A percentile compares a stretch with the other conserved stretches of the same genome.
phyloP scores from a whole-genome alignment of 2,329 filamentous ascomycete genomes.

The Microdochium paspali region DNA sequence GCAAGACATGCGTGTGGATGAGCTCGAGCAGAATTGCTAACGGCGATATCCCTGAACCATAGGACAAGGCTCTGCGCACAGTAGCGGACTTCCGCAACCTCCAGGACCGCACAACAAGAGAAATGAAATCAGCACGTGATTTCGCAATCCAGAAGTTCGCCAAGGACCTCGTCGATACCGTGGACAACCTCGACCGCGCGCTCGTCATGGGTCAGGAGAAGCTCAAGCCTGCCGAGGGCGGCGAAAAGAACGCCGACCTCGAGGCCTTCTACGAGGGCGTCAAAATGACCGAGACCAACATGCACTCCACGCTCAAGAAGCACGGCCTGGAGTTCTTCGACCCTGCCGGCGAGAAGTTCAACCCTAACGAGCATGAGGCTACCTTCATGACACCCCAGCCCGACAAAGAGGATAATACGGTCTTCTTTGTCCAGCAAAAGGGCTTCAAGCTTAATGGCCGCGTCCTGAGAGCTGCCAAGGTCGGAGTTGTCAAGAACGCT shows the following conservation, averaged over 20 bases:
- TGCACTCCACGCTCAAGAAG: constrained; percentile 83
- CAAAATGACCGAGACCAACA: constrained; percentile 87
- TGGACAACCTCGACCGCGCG: constrained; percentile 96
- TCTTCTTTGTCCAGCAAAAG: constrained; percentile 91
- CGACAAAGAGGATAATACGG: constrained; percentile 80
- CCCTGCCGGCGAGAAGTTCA: constrained; percentile 78
- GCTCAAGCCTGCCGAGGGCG: constrained; percentile 37
- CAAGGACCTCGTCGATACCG: constrained; percentile 85
- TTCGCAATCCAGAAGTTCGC: constrained; percentile 96
- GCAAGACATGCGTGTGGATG: background rate
- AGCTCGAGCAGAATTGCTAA: background rate
- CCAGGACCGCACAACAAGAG: constrained; percentile 86
- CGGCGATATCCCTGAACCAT: background rate
- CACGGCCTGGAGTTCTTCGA: constrained; percentile 88
- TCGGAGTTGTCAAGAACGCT: constrained; percentile 84
- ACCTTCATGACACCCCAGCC: constrained; percentile 86
- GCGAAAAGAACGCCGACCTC: constrained; percentile 52
- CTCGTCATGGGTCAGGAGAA: constrained; percentile 71
- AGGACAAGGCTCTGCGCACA: constrained; percentile 93
- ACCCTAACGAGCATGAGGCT: constrained; percentile 94
- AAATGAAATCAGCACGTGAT: constrained; percentile 77
- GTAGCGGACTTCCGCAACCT: constrained; percentile 98
- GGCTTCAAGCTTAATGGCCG: constrained; percentile 91
- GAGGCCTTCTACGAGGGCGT: constrained; percentile 76
- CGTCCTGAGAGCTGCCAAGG: constrained; percentile 84